Percentiles rank a stretch among this genome's conserved stretches.
Evolutionary conservation across 1,139 yeast species (phyloP).

Genomic region (Blastobotrys serpentis): DNA sequence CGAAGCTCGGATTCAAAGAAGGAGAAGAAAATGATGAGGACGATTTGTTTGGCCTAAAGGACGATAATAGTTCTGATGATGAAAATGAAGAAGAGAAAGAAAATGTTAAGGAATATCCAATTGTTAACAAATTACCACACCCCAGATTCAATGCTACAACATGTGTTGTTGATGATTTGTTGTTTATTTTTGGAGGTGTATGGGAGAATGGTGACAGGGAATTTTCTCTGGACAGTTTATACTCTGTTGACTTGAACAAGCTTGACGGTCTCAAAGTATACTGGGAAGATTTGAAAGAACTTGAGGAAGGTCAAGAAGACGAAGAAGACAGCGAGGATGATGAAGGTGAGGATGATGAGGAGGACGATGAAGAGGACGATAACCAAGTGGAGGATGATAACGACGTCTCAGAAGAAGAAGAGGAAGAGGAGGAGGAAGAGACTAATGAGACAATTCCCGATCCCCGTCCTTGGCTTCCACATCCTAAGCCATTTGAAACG

Average conservation of each 20-base stretch:
- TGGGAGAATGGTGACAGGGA: conserved; percentile 89
- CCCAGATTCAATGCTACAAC: conserved; percentile 84
- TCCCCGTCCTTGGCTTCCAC: conserved; percentile 94
- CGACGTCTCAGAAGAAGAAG: conserved; percentile 55
- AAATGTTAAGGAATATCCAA: conserved; percentile 51
- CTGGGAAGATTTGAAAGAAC: conserved; percentile 80
- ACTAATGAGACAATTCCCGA: conserved; percentile 65
- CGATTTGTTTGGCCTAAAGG: conserved; percentile 24
- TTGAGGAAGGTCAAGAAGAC: conserved; percentile 54
- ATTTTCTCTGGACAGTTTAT: conserved; percentile 78
- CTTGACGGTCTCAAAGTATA: conserved; percentile 83
- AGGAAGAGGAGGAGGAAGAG: conserved; percentile 57
- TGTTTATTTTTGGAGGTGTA: conserved; percentile 89
- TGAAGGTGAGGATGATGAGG: conserved; percentile 64
- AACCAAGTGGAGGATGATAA: conserved; percentile 48
- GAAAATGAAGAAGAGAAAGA: conserved; percentile 42
- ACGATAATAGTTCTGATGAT: conserved; percentile 16
- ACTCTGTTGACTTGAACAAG: conserved; percentile 79
- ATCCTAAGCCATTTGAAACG: conserved; percentile 91
- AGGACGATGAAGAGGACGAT: conserved; percentile 52
- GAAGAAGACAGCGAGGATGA: conserved; percentile 57
- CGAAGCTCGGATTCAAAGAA: conserved; percentile 62
- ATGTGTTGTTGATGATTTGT: conserved; percentile 79
- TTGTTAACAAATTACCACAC: conserved; percentile 69
- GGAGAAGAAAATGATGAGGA: conserved; percentile 49